Percentiles rank a stretch among this genome's conserved stretches.
Evolutionary conservation across 768 basidiomycete species (phyloP).

Genomic region (Trametes cingulata): DNA sequence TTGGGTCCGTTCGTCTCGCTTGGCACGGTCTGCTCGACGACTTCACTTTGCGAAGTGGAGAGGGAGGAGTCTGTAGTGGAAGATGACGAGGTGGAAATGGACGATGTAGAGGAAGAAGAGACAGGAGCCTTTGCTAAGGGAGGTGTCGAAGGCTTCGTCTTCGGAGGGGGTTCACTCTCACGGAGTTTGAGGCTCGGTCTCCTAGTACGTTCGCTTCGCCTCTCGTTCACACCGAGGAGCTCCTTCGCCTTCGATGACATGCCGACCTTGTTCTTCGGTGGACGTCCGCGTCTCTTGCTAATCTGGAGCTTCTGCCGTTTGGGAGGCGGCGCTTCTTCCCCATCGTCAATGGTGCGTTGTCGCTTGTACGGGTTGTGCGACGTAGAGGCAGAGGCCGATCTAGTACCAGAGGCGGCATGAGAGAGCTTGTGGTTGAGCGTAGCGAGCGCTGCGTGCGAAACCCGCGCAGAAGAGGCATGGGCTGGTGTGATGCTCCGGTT

Average conservation of each 20-base stretch:
- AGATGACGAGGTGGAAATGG: background rate
- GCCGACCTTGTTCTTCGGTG: slow-evolving; percentile 28
- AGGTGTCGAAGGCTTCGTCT: slow-evolving; percentile 12
- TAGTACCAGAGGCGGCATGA: slow-evolving; percentile 34
- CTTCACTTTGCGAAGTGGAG: slow-evolving; percentile 12
- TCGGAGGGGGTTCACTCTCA: slow-evolving; percentile 30
- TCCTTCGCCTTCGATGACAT: slow-evolving; percentile 28
- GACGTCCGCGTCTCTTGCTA: slow-evolving; percentile 25
- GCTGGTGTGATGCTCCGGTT: slow-evolving; percentile 31
- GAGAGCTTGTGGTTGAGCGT: slow-evolving; percentile 58
- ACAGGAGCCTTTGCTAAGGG: slow-evolving; percentile 14
- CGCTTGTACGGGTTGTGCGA: slow-evolving; percentile 21
- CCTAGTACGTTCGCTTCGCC: slow-evolving; percentile 34
- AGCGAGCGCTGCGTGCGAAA: slow-evolving; percentile 51
- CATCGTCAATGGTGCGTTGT: slow-evolving; percentile 15
- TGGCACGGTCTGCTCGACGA: slow-evolving; percentile 14
- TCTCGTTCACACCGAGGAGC: slow-evolving; percentile 26
- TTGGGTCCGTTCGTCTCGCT: slow-evolving; percentile 8
- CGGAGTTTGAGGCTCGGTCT: slow-evolving; percentile 35
- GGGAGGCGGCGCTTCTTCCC: slow-evolving; percentile 34
- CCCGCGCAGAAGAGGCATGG: slow-evolving; percentile 41
- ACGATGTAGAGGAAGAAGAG: slow-evolving; percentile 15
- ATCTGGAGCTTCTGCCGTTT: slow-evolving; percentile 50
- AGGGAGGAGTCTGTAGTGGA: slow-evolving; percentile 12
- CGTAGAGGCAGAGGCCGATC: slow-evolving; percentile 15